phyloP scores from a whole-genome alignment of 129 eudicot genomes.

The Deinandra increscens region DNA sequence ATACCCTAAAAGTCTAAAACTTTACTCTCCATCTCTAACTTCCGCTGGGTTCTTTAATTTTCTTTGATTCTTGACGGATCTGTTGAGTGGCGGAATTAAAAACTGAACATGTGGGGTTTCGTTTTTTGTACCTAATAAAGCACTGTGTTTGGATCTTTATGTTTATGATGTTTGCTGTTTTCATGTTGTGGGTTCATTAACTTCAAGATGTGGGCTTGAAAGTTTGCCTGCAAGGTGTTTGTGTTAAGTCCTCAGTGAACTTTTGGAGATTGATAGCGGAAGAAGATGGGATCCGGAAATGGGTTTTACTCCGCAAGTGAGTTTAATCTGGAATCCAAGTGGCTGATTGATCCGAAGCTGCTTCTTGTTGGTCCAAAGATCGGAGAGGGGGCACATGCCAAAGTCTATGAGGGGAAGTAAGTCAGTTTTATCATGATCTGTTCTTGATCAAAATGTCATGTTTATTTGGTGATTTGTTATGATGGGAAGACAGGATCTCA shows the following conservation, averaged over 20 bases:
- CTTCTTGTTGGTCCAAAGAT: constrained; percentile 94
- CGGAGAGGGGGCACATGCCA: constrained; percentile 97
- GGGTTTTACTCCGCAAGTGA: constrained; percentile 58
- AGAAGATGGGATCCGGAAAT: constrained; percentile 77
- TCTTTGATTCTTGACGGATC: not conserved
- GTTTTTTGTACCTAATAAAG: not conserved
- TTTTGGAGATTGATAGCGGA: not conserved
- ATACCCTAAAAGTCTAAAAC: constrained; percentile 4
- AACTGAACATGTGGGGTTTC: not conserved
- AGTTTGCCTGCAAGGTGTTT: constrained; percentile 21
- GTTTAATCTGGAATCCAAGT: constrained; percentile 75
- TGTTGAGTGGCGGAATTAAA: not conserved
- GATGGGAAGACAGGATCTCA: constrained; percentile 17
- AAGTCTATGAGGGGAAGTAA: constrained; percentile 97
- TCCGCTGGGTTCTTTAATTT: not conserved
- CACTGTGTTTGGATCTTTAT: not conserved
- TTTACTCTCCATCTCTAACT: not conserved
- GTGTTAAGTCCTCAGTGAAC: constrained; percentile 21
- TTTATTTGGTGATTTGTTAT: constrained; percentile 1
- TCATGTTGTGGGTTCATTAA: constrained; percentile 2
- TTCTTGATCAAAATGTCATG: constrained; percentile 8
- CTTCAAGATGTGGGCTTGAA: constrained; percentile 25
- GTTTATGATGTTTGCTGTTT: not conserved
- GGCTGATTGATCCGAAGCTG: constrained; percentile 92
- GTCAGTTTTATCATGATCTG: constrained; percentile 38